Evolutionary conservation across 139 green algal species (phyloP).

Genomic region (Tetratostichococcus sp.): DNA sequence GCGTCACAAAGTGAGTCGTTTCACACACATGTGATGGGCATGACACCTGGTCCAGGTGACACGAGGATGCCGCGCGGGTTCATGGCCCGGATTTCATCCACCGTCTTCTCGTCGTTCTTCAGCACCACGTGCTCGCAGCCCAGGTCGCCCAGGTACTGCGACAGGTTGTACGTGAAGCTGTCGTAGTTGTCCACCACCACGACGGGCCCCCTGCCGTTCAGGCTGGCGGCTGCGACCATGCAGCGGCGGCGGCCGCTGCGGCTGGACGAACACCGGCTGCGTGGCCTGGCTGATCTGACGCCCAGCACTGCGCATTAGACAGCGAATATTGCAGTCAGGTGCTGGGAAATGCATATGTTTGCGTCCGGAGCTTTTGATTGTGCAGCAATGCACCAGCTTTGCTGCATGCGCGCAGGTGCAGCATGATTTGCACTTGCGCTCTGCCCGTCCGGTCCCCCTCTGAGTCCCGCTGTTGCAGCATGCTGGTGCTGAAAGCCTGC

Average conservation of each 20-base stretch:
- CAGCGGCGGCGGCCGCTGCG: neutral
- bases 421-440: no score
- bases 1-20: no score
- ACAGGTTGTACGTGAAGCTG: constrained; percentile 98
- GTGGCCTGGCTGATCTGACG: neutral
- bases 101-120: constrained; percentile 95
- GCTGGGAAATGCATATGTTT: no score
- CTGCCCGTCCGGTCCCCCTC: no score
- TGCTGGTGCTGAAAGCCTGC: no score
- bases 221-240: neutral
- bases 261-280: no score
- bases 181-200: constrained; percentile 98
- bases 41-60: constrained; percentile 89
- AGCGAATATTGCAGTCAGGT: no score
- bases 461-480: no score
- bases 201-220: constrained; percentile 41
- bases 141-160: constrained; percentile 93
- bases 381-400: no score
- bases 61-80: constrained; percentile 88
- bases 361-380: no score
- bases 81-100: constrained; percentile 81
- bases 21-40: neutral
- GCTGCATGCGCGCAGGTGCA: no score
- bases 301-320: no score
- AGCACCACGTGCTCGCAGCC: constrained; percentile 85